Evolutionary conservation across 2,329 filamentous ascomycete genomes (phyloP).

Genomic region (Shiraia sp.): DNA sequence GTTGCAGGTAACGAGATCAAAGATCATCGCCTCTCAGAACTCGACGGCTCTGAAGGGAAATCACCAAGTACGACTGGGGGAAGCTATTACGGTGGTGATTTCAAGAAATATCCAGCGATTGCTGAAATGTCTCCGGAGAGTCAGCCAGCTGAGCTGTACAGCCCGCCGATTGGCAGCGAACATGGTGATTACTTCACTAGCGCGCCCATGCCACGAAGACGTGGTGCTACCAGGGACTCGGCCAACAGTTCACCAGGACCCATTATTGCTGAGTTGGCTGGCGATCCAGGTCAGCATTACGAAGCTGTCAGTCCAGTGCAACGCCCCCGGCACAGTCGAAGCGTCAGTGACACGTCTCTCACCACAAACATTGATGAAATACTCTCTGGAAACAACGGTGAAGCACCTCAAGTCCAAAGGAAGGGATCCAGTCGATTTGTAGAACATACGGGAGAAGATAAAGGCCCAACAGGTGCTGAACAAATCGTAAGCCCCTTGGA

Average conservation of each 20-base stretch:
- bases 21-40: slow-evolving; percentile 37
- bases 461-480: not conserved
- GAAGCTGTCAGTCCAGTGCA: slow-evolving; percentile 17
- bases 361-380: slow-evolving; percentile 36
- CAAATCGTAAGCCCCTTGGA: slow-evolving; percentile 4
- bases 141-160: slow-evolving; percentile 40
- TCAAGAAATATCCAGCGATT: slow-evolving; percentile 36
- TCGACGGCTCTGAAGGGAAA: slow-evolving; percentile 35
- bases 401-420: not conserved
- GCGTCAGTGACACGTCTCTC: slow-evolving; percentile 31
- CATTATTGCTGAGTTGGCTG: slow-evolving; percentile 36
- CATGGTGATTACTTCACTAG: slow-evolving; percentile 33
- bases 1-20: slow-evolving; percentile 35
- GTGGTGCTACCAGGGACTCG: slow-evolving; percentile 30
- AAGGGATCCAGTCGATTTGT: slow-evolving; percentile 5
- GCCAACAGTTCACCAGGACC: slow-evolving; percentile 30
- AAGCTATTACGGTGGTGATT: slow-evolving; percentile 30
- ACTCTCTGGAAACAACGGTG: slow-evolving; percentile 11
- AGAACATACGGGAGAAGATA: slow-evolving; percentile 1
- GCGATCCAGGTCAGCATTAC: slow-evolving; percentile 23
- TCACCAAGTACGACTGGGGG: slow-evolving; percentile 28
- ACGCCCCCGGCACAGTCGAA: slow-evolving; percentile 23
- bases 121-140: slow-evolving; percentile 39
- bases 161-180: slow-evolving; percentile 26
- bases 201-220: slow-evolving; percentile 17